Conservation (phyloP, 2,329 filamentous ascomycete genomes). For the Sporothrix luriei region DNA sequence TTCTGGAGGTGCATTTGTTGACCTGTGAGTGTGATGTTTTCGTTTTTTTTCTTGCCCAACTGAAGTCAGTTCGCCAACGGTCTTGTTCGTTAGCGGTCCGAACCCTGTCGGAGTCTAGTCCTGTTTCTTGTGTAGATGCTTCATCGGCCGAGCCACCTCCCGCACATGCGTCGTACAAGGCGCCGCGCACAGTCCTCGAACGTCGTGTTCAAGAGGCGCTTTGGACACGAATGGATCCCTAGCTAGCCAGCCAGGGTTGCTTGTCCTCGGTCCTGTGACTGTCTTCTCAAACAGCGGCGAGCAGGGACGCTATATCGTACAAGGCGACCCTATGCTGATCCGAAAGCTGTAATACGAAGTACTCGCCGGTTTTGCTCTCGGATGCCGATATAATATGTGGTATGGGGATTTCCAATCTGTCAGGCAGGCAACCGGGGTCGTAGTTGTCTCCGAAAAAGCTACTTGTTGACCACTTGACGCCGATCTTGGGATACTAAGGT, state of each 20-base stretch:
- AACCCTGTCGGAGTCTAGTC: not conserved
- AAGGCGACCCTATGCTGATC: not conserved
- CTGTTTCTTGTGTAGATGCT: not conserved
- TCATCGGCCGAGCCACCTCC: not conserved
- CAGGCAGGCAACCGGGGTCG: not conserved
- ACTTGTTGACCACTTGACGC: not conserved
- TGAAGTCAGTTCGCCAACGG: not conserved
- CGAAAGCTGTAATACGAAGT: not conserved
- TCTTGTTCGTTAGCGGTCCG: not conserved
- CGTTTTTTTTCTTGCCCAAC: not conserved
- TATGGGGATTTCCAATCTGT: not conserved
- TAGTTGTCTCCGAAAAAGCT: not conserved
- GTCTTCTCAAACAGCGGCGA: not conserved
- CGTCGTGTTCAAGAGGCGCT: not conserved
- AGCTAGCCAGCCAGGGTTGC: not conserved
- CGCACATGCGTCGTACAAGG: not conserved
- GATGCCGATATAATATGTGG: not conserved
- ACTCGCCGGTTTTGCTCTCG: not conserved
- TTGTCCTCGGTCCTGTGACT: slow-evolving; percentile 14
- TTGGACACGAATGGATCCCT: not conserved
- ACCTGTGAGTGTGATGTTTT: not conserved
- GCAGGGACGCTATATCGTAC: not conserved
- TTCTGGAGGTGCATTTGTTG: not conserved
- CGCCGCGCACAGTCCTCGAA: slow-evolving; percentile 2
- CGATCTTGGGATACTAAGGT: not conserved